phyloP scores from a whole-genome alignment of 2,329 filamentous ascomycete species.

The Cordyceps fumosorosea region DNA sequence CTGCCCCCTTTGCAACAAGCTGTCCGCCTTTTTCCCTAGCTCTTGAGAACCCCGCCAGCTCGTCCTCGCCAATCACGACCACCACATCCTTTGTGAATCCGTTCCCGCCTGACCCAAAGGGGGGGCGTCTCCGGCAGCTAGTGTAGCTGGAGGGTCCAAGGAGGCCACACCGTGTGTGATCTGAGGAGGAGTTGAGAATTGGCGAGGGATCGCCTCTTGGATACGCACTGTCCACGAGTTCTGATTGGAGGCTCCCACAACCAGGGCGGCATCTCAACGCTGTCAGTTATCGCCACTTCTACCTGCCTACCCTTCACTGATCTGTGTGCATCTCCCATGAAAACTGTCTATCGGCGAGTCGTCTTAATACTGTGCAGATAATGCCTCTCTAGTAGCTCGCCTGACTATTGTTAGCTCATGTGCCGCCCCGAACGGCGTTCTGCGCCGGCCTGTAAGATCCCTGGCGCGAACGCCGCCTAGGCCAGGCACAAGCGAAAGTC shows the following conservation, averaged over 20 bases:
- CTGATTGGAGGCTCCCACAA: not conserved
- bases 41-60: not conserved
- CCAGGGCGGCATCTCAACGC: not conserved
- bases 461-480: not conserved
- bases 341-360: not conserved
- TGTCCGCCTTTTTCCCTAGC: not conserved
- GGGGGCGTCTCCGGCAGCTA: not conserved
- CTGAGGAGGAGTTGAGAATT: not conserved
- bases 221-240: not conserved
- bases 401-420: not conserved
- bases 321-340: not conserved
- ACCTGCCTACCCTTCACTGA: not conserved
- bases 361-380: not conserved
- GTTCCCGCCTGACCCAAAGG: slow-evolving; percentile 1
- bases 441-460: not conserved
- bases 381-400: not conserved
- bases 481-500: not conserved
- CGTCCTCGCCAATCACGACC: not conserved
- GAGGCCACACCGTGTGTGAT: not conserved
- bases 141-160: not conserved
- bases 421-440: slow-evolving; percentile 1
- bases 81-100: not conserved
- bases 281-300: not conserved
- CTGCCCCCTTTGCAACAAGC: not conserved
- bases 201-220: not conserved